Base-by-base conservation (phyloP, 2,329 filamentous ascomycete genomes). In the Sclerotiophoma versabilis region DNA sequence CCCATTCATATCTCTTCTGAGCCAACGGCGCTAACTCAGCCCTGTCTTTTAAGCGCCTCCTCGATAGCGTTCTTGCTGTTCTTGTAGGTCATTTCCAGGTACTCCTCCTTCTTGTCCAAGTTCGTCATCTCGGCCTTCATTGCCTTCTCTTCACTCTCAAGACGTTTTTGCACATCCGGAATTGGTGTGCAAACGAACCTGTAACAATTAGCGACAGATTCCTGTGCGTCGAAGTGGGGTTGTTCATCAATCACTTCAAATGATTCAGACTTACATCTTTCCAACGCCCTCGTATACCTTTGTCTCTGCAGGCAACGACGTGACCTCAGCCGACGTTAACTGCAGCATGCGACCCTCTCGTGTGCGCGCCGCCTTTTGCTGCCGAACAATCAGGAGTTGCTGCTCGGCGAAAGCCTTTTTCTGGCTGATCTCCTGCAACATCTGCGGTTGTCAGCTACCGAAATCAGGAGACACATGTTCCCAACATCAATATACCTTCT, bases 271-370 rank as follows among this genome's bases (percentile, higher is more conserved):
- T 54, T 64, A 97, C 95, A 99, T 98, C 80, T 98, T 99, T 45
- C 95, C 95, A 10, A 98, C 89, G 5, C 93, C 93, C 77, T 98
- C 93, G 69, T 98, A 99, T 23, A 96, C 86, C 26, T 88, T 88
- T 0, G 92, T 95, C 41, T 88, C 84, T 15, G 84, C 74, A 4
- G 92, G 89, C 57, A 99, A 78, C 6, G 85, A 83, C n/a, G 86
- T 84, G 43, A 98, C 82, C 77, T 99, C 95, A 60, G 84, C 91
- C 29, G 89, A 84, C 2, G 93, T 98, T 62, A 99, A 80, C 75
- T 96, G 90, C 34, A 96, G 83, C 77, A 97, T 87, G 37, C 95
- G 91, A 71, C 90, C 87, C 73, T 98, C 93, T 54, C 93, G 87
- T 75, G 93, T 91, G 78, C 96, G 96, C 56, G 87, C 83, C 7